Evolutionary conservation across 257 asterid species (phyloP), one percentile per base, ranked within the genome.

Genomic region (Galeopsis tetrahit): DNA sequence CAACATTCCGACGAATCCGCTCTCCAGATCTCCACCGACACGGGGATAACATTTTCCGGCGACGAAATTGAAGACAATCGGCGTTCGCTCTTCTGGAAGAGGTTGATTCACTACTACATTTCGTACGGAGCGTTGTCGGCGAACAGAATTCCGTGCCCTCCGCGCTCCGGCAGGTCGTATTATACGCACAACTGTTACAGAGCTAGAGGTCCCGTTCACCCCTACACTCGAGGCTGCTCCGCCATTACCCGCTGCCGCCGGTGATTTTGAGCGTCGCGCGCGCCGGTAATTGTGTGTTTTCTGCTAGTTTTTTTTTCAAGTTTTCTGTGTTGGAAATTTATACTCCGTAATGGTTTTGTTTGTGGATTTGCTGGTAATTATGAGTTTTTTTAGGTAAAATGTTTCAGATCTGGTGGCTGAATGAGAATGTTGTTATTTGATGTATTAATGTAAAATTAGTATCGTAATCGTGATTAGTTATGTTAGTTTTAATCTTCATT

Each of bases 131-230:
- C 96, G 6, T 80, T 91, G 21, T 72, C 86, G 43, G 95, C 96
- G 10, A 82, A 91, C 76, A 78, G 96, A 60, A 70, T 91, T 36
- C 96, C 95, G 5, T 91, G 95, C 66, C 95, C 96, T 9, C 92
- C 97, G 35, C 89, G 93, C 31, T 91, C 97, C 2, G 97, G 97
- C 10, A 85, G 96, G 77, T 91, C 97, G 7, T 91, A 91, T 66
- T 89, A 91, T 55, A 91, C 97, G 6, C 95, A 87, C 68, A 83
- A 87, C 73, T 91, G 97, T 56, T 80, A 72, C 72, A 68, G 82
- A 8, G 92, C 91, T 11, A 76, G 75, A 7, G 97, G 96, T 0
- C 96, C 97, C 0, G 91, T 81, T 61, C 96, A 85, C 44, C 96
- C 97, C 55, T 89, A 91, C 72, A 53, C 78, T 35, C 83, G 96